Evolutionary conservation across 2,329 filamentous ascomycete genomes (phyloP), one percentile per base, ranked within the genome.

Genomic region (Leptographium wingfieldii): DNA sequence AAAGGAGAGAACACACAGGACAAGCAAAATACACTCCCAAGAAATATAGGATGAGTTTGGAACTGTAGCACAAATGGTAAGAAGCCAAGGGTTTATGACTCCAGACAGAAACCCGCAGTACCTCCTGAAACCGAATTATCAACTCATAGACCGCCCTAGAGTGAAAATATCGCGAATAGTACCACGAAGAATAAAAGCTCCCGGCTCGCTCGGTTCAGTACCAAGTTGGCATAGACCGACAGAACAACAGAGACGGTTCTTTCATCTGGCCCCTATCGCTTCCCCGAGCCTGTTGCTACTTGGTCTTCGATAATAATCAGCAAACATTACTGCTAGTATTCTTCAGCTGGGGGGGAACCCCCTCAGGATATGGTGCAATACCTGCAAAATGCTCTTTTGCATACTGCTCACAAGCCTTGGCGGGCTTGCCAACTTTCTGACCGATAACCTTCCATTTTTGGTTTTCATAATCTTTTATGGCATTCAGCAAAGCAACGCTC

Each of bases 401-500:
- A 72, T 96, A 96, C 73, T 96, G 92, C 65, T 81, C 78, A 63
- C 78, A 81, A 31, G 78, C 78, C 64, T 99, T 99, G 67, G 94
- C 94, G 56, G 94, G 94, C 76, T 99, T 99, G 69, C 92, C 91
- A 67, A 99, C 90, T 74, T 97, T 97, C 72, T 90, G 86, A 43
- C 94, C 94, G 70, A 97, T 97, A 31, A 87, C 85, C 76, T 97
- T 97, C 94, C 94, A 99, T 72, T 97, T 97, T 73, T 95, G 96
- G 70, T 90, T 87, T 72, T 99, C 94, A 74, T 97, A 97, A 71
- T 99, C 94, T 75, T 96, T 96, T 76, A 99, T 99, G 35, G 94
- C 94, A 65, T 88, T 90, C 66, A 95, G 82, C 61, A 99, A 76
- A 46, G 88, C 88, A 67, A 85, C 81, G 69, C 85, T 90, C 83